phyloP scores from a whole-genome alignment of 768 basidiomycete genomes.

The Panellus pusillus region DNA sequence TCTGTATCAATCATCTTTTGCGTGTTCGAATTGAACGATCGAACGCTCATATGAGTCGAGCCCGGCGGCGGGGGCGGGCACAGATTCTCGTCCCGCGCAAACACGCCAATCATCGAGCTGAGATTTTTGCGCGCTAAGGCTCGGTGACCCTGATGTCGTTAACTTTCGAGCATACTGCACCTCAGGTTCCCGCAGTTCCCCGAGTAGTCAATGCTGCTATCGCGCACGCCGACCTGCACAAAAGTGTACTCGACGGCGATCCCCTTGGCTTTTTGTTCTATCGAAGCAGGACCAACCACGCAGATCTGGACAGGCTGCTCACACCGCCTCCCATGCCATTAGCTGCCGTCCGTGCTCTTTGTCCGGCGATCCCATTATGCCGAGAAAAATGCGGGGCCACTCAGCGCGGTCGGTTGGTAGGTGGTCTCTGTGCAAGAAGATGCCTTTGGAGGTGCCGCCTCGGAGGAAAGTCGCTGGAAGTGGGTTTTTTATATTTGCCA shows the following conservation, averaged over 20 bases:
- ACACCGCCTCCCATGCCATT: slow-evolving; percentile 84
- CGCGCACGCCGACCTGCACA: slow-evolving; percentile 60
- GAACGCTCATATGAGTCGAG: slow-evolving; percentile 43
- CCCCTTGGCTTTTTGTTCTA: slow-evolving; percentile 39
- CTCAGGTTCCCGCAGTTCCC: slow-evolving; percentile 71
- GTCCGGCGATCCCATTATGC: slow-evolving; percentile 84
- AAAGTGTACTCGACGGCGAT: slow-evolving; percentile 75
- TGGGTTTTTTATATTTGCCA: slow-evolving; percentile 30
- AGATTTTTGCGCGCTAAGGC: slow-evolving; percentile 61
- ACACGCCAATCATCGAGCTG: slow-evolving; percentile 72
- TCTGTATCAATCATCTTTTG: slow-evolving; percentile 67
- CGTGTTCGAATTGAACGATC: slow-evolving; percentile 73
- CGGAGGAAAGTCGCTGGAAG: slow-evolving; percentile 58
- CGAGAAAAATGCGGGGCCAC: slow-evolving; percentile 65
- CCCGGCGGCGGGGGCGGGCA: slow-evolving; percentile 30
- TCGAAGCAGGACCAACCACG: slow-evolving; percentile 55
- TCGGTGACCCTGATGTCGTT: slow-evolving; percentile 37
- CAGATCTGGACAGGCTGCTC: slow-evolving; percentile 71
- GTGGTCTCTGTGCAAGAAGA: slow-evolving; percentile 56
- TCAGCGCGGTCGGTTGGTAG: slow-evolving; percentile 51
- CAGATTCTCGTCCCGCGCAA: slow-evolving; percentile 66
- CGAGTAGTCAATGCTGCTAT: slow-evolving; percentile 60
- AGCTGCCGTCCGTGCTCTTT: slow-evolving; percentile 65
- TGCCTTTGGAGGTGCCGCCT: slow-evolving; percentile 78
- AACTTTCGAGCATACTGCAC: too few relatives aligned